Percentiles rank a stretch among this genome's conserved stretches.
Conservation (phyloP, 345 rosid genomes). For the Citrus mangshanensis region DNA sequence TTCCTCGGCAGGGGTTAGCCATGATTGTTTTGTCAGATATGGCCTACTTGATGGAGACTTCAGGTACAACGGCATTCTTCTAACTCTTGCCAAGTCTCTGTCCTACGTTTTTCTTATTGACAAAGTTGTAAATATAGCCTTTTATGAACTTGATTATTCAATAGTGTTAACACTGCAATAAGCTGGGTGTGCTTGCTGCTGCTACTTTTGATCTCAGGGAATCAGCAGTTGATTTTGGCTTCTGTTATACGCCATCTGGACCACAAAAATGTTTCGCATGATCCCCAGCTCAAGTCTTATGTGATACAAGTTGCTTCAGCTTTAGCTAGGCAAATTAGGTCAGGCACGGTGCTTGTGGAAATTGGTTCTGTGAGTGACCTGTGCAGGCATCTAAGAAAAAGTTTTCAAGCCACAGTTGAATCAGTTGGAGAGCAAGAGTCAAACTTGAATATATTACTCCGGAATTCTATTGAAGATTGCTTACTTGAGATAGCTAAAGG, state of each 20-base stretch:
- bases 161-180: not conserved
- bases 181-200: conserved; percentile 7
- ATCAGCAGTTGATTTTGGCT: conserved; percentile 70
- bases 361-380: conserved; percentile 79
- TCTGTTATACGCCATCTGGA: conserved; percentile 83
- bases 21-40: conserved; percentile 71
- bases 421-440: conserved; percentile 65
- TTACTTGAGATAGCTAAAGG: conserved; percentile 87
- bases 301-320: conserved; percentile 74
- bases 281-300: conserved; percentile 68
- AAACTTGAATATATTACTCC: conserved; percentile 62
- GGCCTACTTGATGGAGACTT: conserved; percentile 59
- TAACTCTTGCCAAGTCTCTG: not conserved
- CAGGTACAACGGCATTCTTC: conserved; percentile 39
- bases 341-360: conserved; percentile 58
- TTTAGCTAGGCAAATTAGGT: conserved; percentile 75
- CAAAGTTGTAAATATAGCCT: not conserved
- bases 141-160: not conserved
- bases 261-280: conserved; percentile 77
- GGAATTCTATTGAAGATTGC: conserved; percentile 89
- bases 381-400: conserved; percentile 92
- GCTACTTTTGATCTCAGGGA: conserved; percentile 45
- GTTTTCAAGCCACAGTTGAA: conserved; percentile 73
- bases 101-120: not conserved
- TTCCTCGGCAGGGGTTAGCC: conserved; percentile 72